Evolutionary conservation across 139 green algal genomes (phyloP).

Genomic region (Edaphochlamys debaryana): DNA sequence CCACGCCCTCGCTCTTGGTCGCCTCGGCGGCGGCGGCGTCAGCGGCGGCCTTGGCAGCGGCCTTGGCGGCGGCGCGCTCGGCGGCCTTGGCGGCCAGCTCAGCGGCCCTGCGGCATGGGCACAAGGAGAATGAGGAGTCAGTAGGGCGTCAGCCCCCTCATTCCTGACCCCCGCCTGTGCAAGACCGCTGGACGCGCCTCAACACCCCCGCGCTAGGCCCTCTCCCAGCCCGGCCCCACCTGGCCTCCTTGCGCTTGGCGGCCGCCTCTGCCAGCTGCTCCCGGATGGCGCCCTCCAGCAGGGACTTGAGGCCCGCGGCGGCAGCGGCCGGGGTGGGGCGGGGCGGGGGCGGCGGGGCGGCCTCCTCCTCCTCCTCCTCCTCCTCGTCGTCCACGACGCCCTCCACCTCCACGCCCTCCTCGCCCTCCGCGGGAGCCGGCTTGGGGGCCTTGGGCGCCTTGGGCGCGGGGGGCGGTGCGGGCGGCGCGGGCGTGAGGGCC

Average conservation of each 20-base stretch:
- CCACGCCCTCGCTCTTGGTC: too few species aligned
- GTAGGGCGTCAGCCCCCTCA: too few species aligned
- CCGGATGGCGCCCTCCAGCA: constrained; percentile 9
- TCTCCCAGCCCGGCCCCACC: too few species aligned
- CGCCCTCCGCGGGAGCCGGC: background rate
- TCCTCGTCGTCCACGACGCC: background rate
- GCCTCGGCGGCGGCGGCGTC: background rate
- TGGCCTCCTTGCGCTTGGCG: constrained; percentile 15
- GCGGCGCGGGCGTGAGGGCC: constrained; percentile 9
- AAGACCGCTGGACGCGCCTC: too few species aligned
- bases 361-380: background rate
- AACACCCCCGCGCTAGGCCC: too few species aligned
- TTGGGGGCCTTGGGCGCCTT: background rate
- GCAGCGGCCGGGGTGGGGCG: background rate
- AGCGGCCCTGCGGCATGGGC: too few species aligned
- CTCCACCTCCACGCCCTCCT: background rate
- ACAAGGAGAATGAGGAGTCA: too few species aligned
- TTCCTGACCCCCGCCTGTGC: too few species aligned
- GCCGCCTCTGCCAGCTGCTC: constrained; percentile 14
- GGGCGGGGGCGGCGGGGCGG: background rate
- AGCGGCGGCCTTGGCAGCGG: background rate
- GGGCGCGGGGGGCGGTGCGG: background rate
- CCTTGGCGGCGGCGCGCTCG: background rate
- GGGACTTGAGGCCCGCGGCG: background rate
- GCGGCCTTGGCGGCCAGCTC: too few species aligned